phyloP scores from a whole-genome alignment of 2,329 filamentous ascomycete species.

The Colletotrichum theobromicola region DNA sequence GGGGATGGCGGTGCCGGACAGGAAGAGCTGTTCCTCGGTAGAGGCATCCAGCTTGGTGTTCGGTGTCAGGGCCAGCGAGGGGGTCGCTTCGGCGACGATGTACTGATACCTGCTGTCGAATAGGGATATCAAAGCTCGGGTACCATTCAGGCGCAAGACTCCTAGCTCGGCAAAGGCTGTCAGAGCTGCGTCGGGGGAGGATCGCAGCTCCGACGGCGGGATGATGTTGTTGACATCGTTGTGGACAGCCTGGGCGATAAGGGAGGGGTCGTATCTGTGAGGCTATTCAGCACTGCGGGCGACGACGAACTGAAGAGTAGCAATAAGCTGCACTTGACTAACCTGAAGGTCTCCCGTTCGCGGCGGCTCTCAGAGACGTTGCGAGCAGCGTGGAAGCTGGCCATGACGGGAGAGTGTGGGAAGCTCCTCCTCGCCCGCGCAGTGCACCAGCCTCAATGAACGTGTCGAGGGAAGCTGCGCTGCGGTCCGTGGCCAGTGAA shows the following conservation, averaged over 20 bases:
- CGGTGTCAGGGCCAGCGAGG: slow-evolving; percentile 39
- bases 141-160: slow-evolving; percentile 39
- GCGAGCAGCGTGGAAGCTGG: neutral
- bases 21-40: slow-evolving; percentile 18
- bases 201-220: slow-evolving; percentile 25
- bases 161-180: slow-evolving; percentile 57
- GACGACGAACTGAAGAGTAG: no score
- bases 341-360: neutral
- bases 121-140: slow-evolving; percentile 52
- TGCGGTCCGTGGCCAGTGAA: neutral
- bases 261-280: slow-evolving; percentile 12
- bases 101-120: slow-evolving; percentile 54
- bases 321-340: no score
- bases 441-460: neutral
- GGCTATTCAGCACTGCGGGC: neutral
- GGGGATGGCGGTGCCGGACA: slow-evolving; percentile 33
- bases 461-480: neutral
- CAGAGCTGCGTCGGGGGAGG: slow-evolving; percentile 41
- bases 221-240: slow-evolving; percentile 26
- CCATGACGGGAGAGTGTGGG: neutral
- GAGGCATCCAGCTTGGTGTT: neutral
- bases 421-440: neutral
- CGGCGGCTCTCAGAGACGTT: neutral
- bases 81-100: slow-evolving; percentile 57
- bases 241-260: slow-evolving; percentile 2